Conservation (phyloP, 2,329 filamentous ascomycete genomes). For the Davidsoniella australis region DNA sequence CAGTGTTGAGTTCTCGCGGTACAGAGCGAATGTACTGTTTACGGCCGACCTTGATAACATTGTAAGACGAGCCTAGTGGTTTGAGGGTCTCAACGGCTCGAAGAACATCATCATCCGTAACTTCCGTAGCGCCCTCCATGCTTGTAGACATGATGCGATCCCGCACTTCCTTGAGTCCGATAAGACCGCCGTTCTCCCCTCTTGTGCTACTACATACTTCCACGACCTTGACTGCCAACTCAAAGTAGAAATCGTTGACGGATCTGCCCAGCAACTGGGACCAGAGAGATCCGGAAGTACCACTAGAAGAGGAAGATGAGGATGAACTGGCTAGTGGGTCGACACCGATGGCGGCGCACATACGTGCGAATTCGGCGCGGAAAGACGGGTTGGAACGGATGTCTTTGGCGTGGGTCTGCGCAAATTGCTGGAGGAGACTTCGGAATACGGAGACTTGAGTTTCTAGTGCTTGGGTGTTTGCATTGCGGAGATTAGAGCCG, state of each 20-base stretch:
- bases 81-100: conserved; percentile 74
- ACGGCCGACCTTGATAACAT: conserved; percentile 65
- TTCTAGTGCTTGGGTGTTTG: conserved; percentile 70
- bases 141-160: conserved; percentile 57
- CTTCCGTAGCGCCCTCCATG: conserved; percentile 59
- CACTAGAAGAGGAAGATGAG: conserved; percentile 21
- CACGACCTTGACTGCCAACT: conserved; percentile 86
- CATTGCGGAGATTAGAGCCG: conserved; percentile 69
- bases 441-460: conserved; percentile 95
- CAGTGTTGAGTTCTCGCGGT: conserved; percentile 85
- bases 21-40: conserved; percentile 82
- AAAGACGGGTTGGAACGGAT: conserved; percentile 92
- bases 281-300: conserved; percentile 58
- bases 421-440: conserved; percentile 86
- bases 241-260: conserved; percentile 98
- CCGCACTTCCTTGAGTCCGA: conserved; percentile 65
- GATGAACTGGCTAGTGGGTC: conserved; percentile 58
- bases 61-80: conserved; percentile 77
- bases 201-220: conserved; percentile 79
- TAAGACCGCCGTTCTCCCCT: conserved; percentile 80
- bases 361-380: conserved; percentile 90
- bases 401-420: conserved; percentile 82
- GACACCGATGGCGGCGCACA: conserved; percentile 94
- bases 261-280: conserved; percentile 77
- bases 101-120: conserved; percentile 85